Conservation (phyloP, 2,329 filamentous ascomycete species). For the Fragosphaeria purpurea region DNA sequence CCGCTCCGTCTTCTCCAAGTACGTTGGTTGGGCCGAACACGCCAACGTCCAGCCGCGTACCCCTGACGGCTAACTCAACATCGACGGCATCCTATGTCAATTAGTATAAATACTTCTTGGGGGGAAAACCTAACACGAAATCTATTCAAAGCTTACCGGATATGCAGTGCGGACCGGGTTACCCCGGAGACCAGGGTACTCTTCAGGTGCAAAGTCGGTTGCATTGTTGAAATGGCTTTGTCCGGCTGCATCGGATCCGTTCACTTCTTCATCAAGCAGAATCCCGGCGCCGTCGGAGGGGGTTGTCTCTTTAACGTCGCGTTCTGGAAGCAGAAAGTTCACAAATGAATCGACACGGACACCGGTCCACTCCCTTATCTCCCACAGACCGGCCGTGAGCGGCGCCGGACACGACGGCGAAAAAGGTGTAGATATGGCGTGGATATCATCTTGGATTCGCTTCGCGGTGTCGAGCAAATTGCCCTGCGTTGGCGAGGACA, state of each 20-base stretch:
- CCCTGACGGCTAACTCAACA: constrained; percentile 13
- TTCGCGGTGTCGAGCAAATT: constrained; percentile 41
- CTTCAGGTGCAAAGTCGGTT: neutral
- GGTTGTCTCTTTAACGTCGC: neutral
- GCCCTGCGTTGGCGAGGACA: constrained; percentile 27
- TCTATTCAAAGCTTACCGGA: constrained; percentile 1
- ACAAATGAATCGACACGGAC: constrained; percentile 62
- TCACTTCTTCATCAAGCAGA: neutral
- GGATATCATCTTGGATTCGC: constrained; percentile 58
- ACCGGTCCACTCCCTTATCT: constrained; percentile 68
- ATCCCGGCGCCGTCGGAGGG: neutral
- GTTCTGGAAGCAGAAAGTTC: constrained; percentile 58
- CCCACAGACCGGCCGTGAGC: constrained; percentile 52
- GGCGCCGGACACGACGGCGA: constrained; percentile 28
- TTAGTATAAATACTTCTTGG: neutral
- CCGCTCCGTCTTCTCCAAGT: constrained; percentile 3
- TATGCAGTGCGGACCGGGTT: constrained; percentile 23
- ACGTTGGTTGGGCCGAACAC: constrained; percentile 12
- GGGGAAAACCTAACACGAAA: neutral
- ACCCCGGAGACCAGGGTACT: constrained; percentile 11
- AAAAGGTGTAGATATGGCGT: constrained; percentile 43
- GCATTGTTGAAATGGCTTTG: neutral
- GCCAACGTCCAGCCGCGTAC: constrained; percentile 12
- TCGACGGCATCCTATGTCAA: constrained; percentile 13
- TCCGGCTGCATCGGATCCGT: neutral